Base-by-base conservation (phyloP, 2,329 filamentous ascomycete species). In the Neonectria neomacrospora region DNA sequence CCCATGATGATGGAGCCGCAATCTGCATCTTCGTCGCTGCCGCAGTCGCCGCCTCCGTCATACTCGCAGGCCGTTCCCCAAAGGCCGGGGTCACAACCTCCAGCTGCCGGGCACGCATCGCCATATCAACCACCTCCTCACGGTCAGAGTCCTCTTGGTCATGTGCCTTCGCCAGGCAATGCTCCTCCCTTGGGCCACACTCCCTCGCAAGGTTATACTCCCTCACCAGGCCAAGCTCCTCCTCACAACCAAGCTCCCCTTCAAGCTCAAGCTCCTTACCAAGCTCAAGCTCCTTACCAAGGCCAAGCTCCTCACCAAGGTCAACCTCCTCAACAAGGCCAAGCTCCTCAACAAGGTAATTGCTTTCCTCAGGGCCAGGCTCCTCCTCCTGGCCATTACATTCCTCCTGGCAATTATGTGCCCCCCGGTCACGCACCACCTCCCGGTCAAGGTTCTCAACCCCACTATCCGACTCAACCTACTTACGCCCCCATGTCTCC, bases 1-100 rank as follows among this genome's bases (percentile, higher is more conserved):
- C 18, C 47, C 8, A 67, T 64, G 22, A 60, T 22, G 9, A 63
- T 56, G 28, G 56, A 58, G 30, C 53, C 70, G 12, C 58, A 60
- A 32, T 30, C 54, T 14, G 26, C 53, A 9, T 48, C 60, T 30
- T 26, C 45, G 11, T 23, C 56, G n/a, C 60, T 54, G 18, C 64
- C 70, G 11, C 64, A 65, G 30, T 71, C 70, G 26, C 71, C 71
- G 10, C 71, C 70, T 12, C 71, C 71, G 52, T 69, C 71, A 4
- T 73, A 73, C 60, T 60, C 58, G n/a, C 69, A 69, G 28, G 54
- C 58, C 16, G 32, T 18, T 10, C 52, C 55, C 9, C 32, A 41
- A 41, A 52, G 67, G 26, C 64, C 63, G 20, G 68, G 50, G 51
- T 54, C 63, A 18, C 66, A 69, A 10, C 62, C 63, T 45, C 58